These are phyloP conservation scores for Ophidiomyces ophidiicola DNA, from an alignment of 2,329 filamentous ascomycete species.

Conservation along the genomic window DNA sequence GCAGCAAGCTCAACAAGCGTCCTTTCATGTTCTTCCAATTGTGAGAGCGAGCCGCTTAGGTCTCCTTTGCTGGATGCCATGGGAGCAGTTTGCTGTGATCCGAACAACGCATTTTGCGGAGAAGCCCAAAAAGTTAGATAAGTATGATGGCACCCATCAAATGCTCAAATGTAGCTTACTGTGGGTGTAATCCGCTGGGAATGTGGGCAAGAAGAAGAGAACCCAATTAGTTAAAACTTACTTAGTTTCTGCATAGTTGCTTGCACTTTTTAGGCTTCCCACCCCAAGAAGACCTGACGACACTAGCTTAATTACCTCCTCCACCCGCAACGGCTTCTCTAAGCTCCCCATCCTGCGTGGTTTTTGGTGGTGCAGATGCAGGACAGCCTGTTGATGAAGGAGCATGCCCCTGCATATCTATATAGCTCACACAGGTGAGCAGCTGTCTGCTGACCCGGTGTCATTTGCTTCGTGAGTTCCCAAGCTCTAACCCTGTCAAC, in stretches of 20 bases:
- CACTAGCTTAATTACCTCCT: slow-evolving; percentile 5
- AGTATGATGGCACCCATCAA: no score
- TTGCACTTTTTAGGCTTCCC: neutral
- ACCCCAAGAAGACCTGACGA: slow-evolving; percentile 5
- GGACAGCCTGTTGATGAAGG: slow-evolving; percentile 16
- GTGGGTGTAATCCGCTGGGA: no score
- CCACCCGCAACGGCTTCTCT: neutral
- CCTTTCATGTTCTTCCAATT: slow-evolving; percentile 25
- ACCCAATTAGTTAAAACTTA: no score
- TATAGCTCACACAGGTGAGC: slow-evolving; percentile 85
- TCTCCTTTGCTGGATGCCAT: slow-evolving; percentile 27
- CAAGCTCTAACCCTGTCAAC: slow-evolving; percentile 8
- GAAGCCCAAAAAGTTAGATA: no score
- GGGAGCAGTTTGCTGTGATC: slow-evolving; percentile 9
- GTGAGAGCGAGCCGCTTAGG: slow-evolving; percentile 20
- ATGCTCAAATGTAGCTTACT: no score
- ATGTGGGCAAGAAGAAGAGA: no score
- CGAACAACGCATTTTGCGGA: slow-evolving; percentile 8
- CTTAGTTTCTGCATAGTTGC: no score
- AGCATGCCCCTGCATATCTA: slow-evolving; percentile 82
- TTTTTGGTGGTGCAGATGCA: slow-evolving; percentile 16
- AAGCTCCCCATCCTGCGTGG: neutral
- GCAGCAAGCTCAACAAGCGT: slow-evolving; percentile 30
- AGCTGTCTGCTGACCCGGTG: slow-evolving; percentile 63
- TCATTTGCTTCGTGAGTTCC: slow-evolving; percentile 58